phyloP scores from a whole-genome alignment of 331 rosid species.

The Quercus phellos region DNA sequence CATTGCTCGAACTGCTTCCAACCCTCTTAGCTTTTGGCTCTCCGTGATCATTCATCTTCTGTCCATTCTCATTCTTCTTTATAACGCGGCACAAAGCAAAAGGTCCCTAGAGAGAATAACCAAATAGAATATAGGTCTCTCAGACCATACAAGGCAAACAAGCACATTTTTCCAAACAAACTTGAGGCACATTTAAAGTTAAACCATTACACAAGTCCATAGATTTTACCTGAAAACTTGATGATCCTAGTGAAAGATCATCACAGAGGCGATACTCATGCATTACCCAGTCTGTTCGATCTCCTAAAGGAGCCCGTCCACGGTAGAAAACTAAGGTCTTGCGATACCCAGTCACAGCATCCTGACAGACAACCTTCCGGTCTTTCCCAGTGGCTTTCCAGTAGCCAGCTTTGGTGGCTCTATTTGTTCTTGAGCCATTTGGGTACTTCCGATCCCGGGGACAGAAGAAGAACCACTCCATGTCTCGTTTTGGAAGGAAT shows the following conservation, averaged over 20 bases:
- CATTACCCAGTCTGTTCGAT: slow-evolving; percentile 86
- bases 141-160: not conserved
- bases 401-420: slow-evolving; percentile 93
- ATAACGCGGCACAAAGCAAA: slow-evolving; percentile 82
- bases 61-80: slow-evolving; percentile 57
- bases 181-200: slow-evolving; percentile 2
- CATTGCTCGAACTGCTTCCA: slow-evolving; percentile 35
- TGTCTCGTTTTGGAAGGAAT: slow-evolving; percentile 71
- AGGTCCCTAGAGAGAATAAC: slow-evolving; percentile 46
- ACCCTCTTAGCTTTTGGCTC: slow-evolving; percentile 39
- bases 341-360: slow-evolving; percentile 59
- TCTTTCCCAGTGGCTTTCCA: slow-evolving; percentile 99
- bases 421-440: slow-evolving; percentile 83
- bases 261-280: slow-evolving; percentile 84
- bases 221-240: slow-evolving; percentile 50
- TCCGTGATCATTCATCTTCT: slow-evolving; percentile 39
- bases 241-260: slow-evolving; percentile 47
- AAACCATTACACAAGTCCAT: not conserved
- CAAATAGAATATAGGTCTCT: slow-evolving; percentile 7
- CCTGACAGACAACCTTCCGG: slow-evolving; percentile 57
- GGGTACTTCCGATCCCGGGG: slow-evolving; percentile 86
- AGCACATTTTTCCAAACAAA: not conserved
- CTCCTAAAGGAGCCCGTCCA: slow-evolving; percentile 88
- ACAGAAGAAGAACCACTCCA: slow-evolving; percentile 98
- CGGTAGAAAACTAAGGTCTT: slow-evolving; percentile 86